Evolutionary conservation across 2,329 filamentous ascomycete species (phyloP).

Genomic region (Didymella glomerata): DNA sequence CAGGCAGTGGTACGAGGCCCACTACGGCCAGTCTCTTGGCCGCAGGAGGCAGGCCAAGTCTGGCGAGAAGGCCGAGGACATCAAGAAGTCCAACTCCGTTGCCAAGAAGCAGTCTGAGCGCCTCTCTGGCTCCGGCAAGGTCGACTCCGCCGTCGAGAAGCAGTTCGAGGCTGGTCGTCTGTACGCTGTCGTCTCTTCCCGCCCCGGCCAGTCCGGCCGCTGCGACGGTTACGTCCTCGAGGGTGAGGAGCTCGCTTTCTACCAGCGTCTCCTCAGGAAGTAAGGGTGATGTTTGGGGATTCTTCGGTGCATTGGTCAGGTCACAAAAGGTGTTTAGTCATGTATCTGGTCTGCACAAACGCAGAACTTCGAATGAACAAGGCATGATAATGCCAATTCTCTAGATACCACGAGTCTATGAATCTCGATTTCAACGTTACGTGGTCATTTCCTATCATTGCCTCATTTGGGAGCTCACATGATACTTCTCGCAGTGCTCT

Average conservation of each 20-base stretch:
- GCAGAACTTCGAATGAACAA: conserved; percentile 49
- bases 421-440: conserved; percentile 47
- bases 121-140: conserved; percentile 85
- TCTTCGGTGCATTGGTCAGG: conserved; percentile 53
- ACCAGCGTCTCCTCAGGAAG: conserved; percentile 99
- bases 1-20: conserved; percentile 99
- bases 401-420: conserved; percentile 53
- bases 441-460: conserved; percentile 25
- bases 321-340: conserved; percentile 54
- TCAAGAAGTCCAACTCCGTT: conserved; percentile 97
- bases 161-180: conserved; percentile 99
- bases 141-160: conserved; percentile 90
- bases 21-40: conserved; percentile 93
- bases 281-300: conserved; percentile 63
- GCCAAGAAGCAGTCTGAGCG: conserved; percentile 96
- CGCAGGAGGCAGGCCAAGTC: conserved; percentile 89
- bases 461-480: neutral
- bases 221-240: conserved; percentile 97
- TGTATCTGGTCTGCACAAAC: conserved; percentile 54
- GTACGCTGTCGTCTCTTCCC: conserved; percentile 89
- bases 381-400: conserved; percentile 49
- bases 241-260: conserved; percentile 99
- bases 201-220: conserved; percentile 96
- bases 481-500: neutral
- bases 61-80: conserved; percentile 73